phyloP scores from a whole-genome alignment of 2,329 filamentous ascomycete genomes.

The Alternaria conjuncta region DNA sequence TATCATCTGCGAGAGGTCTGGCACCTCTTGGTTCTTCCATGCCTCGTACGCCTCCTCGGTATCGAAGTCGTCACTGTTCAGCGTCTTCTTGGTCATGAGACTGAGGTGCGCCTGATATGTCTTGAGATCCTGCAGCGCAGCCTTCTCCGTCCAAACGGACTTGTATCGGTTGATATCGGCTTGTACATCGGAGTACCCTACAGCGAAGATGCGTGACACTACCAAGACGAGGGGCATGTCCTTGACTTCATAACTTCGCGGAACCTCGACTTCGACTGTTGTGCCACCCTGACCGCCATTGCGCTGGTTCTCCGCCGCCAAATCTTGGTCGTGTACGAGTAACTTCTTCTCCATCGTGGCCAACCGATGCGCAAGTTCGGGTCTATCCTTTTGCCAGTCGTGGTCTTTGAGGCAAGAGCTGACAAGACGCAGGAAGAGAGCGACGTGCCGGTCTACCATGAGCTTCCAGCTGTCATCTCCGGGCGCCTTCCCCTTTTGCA shows the following conservation, averaged over 20 bases:
- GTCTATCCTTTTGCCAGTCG: constrained; percentile 82
- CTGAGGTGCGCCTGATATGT: constrained; percentile 89
- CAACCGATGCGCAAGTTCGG: constrained; percentile 81
- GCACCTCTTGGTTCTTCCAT: constrained; percentile 90
- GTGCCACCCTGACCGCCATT: constrained; percentile 65
- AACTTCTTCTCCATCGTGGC: constrained; percentile 90
- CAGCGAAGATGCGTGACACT: constrained; percentile 84
- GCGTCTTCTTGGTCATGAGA: constrained; percentile 75
- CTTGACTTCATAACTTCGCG: constrained; percentile 89
- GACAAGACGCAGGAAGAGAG: constrained; percentile 89
- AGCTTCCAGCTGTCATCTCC: constrained; percentile 90
- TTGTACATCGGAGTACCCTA: constrained; percentile 80
- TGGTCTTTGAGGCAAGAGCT: constrained; percentile 80
- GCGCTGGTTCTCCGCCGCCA: constrained; percentile 67
- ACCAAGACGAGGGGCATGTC: constrained; percentile 94
- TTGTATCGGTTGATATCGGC: constrained; percentile 84
- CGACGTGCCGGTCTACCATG: constrained; percentile 91
- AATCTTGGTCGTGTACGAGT: constrained; percentile 89
- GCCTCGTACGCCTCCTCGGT: constrained; percentile 83
- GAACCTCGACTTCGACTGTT: constrained; percentile 80
- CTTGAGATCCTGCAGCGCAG: constrained; percentile 89
- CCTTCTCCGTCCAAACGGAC: constrained; percentile 86
- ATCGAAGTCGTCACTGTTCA: constrained; percentile 88
- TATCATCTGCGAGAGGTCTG: constrained; percentile 91
- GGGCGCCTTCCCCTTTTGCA: constrained; percentile 75